Evolutionary conservation across 169 alveolate genomes (phyloP), one percentile per base, ranked within the genome.

Genomic region (Cyclospora cayetanensis): DNA sequence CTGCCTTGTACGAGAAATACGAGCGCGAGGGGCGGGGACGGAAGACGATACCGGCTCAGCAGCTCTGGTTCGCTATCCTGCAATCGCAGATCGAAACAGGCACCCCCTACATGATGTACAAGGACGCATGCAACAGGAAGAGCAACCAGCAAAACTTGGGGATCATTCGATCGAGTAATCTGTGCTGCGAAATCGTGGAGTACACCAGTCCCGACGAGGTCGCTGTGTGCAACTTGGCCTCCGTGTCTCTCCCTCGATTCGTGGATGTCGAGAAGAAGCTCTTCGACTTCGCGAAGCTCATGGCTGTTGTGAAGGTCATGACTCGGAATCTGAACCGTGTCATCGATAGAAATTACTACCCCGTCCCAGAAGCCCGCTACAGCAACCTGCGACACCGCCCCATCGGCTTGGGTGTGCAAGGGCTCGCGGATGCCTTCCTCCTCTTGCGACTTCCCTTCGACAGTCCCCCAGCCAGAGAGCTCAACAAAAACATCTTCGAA

Each of bases 151-250:
- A 98, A 96, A 98, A 99, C 94, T 97, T 99, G 39, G 99, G 99
- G 1, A 98, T 99, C 5, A 98, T 99, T 79, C 98, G 97, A 86
- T 96, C 99, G 63, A 97, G 99, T 88, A 98, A 98, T 90, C 93
- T 98, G 74, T 98, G 99, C 95, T 97, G 99, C 27, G 99, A 99
- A 93, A 97, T 99, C 70, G 97, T 98, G 65, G 99, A 99, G 95
- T 99, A 97, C 95, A 98, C 99, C 18, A 93, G 98, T 43, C 97
- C 98, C 3, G 99, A 98, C 86, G 99, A 99, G 95, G 98, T 90
- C 1, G 99, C 99, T 27, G 99, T 98, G 55, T 99, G 99, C 94
- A 99, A 99, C 94, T 94, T 99, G 76, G 99, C 99, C 20, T 98
- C 99, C 31, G 97, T 99, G 27, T 98, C 99, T 3, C 95, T 96